Conservation (phyloP, 176 grass and related monocot genomes). For the Elaeis guineensis region DNA sequence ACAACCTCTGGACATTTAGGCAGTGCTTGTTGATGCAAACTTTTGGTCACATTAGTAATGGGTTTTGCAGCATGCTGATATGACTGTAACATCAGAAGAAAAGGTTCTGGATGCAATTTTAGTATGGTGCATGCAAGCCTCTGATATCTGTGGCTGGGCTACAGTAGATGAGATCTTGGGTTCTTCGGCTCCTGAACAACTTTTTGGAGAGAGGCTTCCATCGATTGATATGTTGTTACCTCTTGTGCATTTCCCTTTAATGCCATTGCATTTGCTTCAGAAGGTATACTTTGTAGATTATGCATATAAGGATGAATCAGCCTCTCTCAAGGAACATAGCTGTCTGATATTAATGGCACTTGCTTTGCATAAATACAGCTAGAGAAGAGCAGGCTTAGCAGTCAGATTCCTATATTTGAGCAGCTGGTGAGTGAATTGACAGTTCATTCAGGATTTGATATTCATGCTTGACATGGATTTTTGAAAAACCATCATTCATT, state of each 20-base stretch:
- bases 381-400: constrained; percentile 61
- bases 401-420: constrained; percentile 41
- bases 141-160: constrained; percentile 50
- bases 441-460: neutral
- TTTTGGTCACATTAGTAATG: constrained; percentile 1
- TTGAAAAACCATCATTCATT: neutral
- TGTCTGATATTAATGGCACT: neutral
- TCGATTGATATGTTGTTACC: constrained; percentile 48
- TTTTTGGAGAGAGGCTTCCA: constrained; percentile 63
- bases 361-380: constrained; percentile 47
- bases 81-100: constrained; percentile 98
- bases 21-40: neutral
- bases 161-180: constrained; percentile 58
- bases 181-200: constrained; percentile 42
- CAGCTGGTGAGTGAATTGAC: constrained; percentile 37
- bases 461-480: neutral
- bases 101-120: constrained; percentile 82
- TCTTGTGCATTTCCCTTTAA: constrained; percentile 82
- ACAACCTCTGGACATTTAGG: too few species aligned
- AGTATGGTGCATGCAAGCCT: constrained; percentile 66
- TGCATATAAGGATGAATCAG: neutral
- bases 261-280: constrained; percentile 41
- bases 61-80: constrained; percentile 81
- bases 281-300: constrained; percentile 33
- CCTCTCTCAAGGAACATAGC: neutral